These are phyloP conservation scores for Colletotrichum gloeosporioides DNA, from an alignment of 2,329 filamentous ascomycete species.

Conservation along the genomic window DNA sequence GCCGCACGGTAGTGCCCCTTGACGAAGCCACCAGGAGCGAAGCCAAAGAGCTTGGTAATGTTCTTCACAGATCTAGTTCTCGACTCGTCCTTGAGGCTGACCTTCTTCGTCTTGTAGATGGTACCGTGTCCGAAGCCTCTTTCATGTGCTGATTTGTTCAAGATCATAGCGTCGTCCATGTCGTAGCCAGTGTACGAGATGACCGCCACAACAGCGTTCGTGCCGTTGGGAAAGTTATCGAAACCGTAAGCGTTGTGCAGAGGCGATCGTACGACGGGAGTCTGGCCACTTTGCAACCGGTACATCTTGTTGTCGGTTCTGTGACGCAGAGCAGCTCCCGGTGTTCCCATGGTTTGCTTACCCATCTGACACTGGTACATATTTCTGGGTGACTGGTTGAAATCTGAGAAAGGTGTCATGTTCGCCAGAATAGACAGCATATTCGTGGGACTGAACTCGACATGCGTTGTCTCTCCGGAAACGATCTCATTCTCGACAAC, in stretches of 20 bases:
- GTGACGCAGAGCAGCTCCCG: constrained; percentile 81
- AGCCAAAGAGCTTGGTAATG: constrained; percentile 86
- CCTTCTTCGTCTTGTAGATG: constrained; percentile 97
- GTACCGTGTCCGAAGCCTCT: constrained; percentile 94
- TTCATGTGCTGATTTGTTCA: constrained; percentile 97
- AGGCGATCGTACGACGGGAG: constrained; percentile 88
- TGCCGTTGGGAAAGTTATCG: constrained; percentile 97
- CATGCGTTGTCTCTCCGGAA: constrained; percentile 89
- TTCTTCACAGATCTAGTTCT: constrained; percentile 70
- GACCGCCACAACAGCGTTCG: constrained; percentile 93
- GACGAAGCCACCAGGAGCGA: constrained; percentile 78
- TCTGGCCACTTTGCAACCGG: constrained; percentile 92
- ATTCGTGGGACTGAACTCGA: constrained; percentile 93
- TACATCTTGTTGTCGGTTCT: constrained; percentile 98
- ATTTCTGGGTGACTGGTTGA: constrained; percentile 97
- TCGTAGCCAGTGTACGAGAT: constrained; percentile 99
- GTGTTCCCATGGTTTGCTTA: constrained; percentile 99
- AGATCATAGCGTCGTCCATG: constrained; percentile 99
- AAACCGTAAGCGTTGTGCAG: constrained; percentile 96
- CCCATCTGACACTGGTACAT: constrained; percentile 99
- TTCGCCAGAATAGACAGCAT: constrained; percentile 98
- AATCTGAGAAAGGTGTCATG: constrained; percentile 98
- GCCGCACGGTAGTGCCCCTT: constrained; percentile 73
- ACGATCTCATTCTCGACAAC: constrained; percentile 87
- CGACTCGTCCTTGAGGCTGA: constrained; percentile 82